Conservation (phyloP, 352 stramenopile genomes). For the Thalassiosira livingstoniorum region DNA sequence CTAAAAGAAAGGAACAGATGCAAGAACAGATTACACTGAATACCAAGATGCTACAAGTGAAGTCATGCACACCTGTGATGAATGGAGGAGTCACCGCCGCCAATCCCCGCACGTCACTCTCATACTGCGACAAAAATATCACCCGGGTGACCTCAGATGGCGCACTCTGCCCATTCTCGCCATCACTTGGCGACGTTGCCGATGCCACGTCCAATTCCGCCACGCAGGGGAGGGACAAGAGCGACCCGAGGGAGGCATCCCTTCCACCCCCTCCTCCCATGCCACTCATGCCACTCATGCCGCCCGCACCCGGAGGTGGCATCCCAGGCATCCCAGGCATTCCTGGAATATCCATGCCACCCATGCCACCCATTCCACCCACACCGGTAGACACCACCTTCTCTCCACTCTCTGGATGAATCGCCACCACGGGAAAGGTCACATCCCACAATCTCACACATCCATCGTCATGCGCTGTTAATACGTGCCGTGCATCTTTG, state of each 20-base stretch:
- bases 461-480: conserved; percentile 73
- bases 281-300: neutral
- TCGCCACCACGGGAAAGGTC: conserved; percentile 31
- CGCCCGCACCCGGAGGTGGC: no score
- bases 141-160: conserved; percentile 62
- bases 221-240: conserved; percentile 14
- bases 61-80: no score
- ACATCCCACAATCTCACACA: conserved; percentile 75
- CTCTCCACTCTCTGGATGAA: neutral
- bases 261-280: neutral
- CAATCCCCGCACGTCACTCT: neutral
- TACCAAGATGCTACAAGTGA: no score
- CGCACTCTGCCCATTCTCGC: conserved; percentile 19
- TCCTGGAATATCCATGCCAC: no score
- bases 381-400: neutral
- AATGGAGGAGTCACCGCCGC: conserved; percentile 49
- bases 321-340: no score
- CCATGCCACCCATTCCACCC: neutral
- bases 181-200: conserved; percentile 19
- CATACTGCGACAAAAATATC: conserved; percentile 73
- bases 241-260: no score
- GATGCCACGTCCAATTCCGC: conserved; percentile 27
- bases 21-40: no score
- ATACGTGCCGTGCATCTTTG: conserved; percentile 59
- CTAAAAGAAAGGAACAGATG: no score